Percentiles rank a stretch among this genome's conserved stretches.
These are phyloP conservation scores for Sorghum bicolor DNA, from an alignment of 176 grass and related monocot genomes.

Conservation along the genomic window Sorghum_bicolor_NCBIv3 NC_012872.2:68057501-68058000, in stretches of 20 bases:
- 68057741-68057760: conserved; percentile 11
- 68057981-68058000: conserved; percentile 54
- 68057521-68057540: conserved; percentile 39
- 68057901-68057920: conserved; percentile 66
- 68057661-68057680: conserved; percentile 58
- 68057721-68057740: conserved; percentile 72
- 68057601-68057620: conserved; percentile 47
- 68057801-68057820: too few species aligned
- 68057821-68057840: background rate
- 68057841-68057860: background rate
- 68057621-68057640: conserved; percentile 57
- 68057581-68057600: conserved; percentile 69
- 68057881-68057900: conserved; percentile 69
- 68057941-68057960: conserved; percentile 30
- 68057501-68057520: background rate
- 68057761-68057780: too few species aligned
- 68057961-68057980: conserved; percentile 45
- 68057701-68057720: conserved; percentile 57
- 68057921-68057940: conserved; percentile 23
- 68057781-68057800: background rate
- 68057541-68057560: conserved; percentile 51
- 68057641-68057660: conserved; percentile 56
- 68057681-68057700: conserved; percentile 57
- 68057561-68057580: conserved; percentile 65
- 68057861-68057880: conserved; percentile 48